Evolutionary conservation across 1,284 basidiomycete species (phyloP).

Genomic region (Apiotrichum brassicae): DNA sequence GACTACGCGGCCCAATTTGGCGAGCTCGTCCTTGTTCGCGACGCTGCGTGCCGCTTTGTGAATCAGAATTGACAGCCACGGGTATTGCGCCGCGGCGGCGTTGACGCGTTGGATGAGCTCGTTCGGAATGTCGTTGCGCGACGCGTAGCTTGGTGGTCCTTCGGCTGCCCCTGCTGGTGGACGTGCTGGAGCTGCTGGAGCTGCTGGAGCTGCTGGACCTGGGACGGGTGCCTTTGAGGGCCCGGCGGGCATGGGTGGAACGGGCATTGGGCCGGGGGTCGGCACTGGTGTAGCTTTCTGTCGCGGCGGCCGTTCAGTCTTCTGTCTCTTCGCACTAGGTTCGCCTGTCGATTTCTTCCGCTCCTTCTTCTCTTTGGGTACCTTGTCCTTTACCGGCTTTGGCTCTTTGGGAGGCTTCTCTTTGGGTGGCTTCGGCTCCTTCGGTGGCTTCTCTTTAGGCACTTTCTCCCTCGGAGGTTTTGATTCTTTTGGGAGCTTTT

Average conservation of each 20-base stretch:
- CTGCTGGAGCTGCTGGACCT: not conserved
- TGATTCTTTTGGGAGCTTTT: not conserved
- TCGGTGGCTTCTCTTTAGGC: slow-evolving; percentile 2
- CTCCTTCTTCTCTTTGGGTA: slow-evolving; percentile 9
- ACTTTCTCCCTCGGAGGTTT: not conserved
- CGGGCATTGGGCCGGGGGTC: not conserved
- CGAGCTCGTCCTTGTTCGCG: slow-evolving; percentile 40
- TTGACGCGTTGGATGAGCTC: slow-evolving; percentile 41
- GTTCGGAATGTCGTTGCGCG: slow-evolving; percentile 20
- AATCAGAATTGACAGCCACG: slow-evolving; percentile 40
- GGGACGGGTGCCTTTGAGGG: not conserved
- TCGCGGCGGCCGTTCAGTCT: not conserved
- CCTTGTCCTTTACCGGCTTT: not conserved
- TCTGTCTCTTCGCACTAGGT: slow-evolving; percentile 3
- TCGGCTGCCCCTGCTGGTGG: not conserved
- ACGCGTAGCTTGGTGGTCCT: slow-evolving; percentile 8
- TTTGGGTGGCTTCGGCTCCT: not conserved
- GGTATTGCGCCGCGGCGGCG: slow-evolving; percentile 33
- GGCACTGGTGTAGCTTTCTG: not conserved
- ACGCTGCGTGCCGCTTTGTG: slow-evolving; percentile 43
- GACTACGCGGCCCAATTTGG: slow-evolving; percentile 37
- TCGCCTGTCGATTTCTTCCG: not conserved
- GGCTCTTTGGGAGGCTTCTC: not conserved
- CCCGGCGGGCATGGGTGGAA: not conserved
- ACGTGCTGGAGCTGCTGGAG: not conserved